A percentile compares a stretch with the other conserved stretches of the same genome.
Evolutionary conservation across 768 basidiomycete genomes (phyloP).

Genomic region (Tulasnella sp.): DNA sequence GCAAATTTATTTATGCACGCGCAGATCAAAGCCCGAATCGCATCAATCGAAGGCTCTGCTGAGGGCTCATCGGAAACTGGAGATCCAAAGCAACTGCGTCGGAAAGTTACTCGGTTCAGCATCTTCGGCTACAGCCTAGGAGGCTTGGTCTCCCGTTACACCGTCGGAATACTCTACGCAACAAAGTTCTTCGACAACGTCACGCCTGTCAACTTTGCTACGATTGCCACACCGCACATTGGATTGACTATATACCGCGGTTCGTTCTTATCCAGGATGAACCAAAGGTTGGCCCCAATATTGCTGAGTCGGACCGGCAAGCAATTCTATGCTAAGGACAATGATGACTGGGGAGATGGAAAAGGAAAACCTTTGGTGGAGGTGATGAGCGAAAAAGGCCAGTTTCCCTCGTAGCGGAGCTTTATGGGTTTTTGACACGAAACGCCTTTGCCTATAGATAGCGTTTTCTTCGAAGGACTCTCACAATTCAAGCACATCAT

Average conservation of each 20-base stretch:
- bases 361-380: conserved; percentile 51
- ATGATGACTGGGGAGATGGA: conserved; percentile 49
- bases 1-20: background rate
- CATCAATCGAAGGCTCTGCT: conserved; percentile 47
- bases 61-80: conserved; percentile 37
- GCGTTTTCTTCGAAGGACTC: conserved; percentile 72
- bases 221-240: conserved; percentile 78
- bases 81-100: conserved; percentile 36
- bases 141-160: conserved; percentile 70
- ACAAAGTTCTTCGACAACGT: conserved; percentile 68
- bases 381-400: conserved; percentile 76
- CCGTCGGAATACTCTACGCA: conserved; percentile 65
- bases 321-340: conserved; percentile 70
- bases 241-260: conserved; percentile 61
- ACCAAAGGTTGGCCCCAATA: conserved; percentile 57
- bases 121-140: conserved; percentile 77
- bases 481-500: conserved; percentile 60
- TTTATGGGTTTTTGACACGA: background rate
- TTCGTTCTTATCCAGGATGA: conserved; percentile 54
- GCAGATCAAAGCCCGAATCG: conserved; percentile 57
- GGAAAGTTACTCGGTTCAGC: conserved; percentile 64
- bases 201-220: conserved; percentile 73
- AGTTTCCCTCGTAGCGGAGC: conserved; percentile 29
- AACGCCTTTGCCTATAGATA: conserved; percentile 46
- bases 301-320: conserved; percentile 75